phyloP scores from a whole-genome alignment of 495 filamentous ascomycete species.

The Aspergillus biplanus region DNA sequence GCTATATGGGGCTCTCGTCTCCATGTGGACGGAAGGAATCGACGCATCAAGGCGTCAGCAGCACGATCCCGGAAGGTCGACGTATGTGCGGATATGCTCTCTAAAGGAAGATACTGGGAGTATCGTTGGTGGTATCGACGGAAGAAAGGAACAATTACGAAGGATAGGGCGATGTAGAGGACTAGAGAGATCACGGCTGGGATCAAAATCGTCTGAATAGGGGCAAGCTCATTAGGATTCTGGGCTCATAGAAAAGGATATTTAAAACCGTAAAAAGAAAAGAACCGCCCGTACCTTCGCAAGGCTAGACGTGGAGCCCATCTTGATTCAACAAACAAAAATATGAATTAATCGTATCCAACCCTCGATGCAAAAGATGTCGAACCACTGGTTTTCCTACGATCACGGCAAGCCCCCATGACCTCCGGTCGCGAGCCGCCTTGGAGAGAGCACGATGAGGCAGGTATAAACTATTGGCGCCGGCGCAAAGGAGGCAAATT shows the following conservation, averaged over 20 bases:
- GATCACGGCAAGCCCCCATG: background rate
- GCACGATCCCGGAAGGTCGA: conserved; percentile 64
- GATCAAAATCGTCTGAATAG: conserved; percentile 70
- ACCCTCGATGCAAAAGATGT: background rate
- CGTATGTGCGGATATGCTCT: conserved; percentile 64
- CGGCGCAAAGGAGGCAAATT: no score
- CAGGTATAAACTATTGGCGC: no score
- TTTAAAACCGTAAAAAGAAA: background rate
- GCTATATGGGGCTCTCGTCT: conserved; percentile 45
- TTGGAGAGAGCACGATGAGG: no score
- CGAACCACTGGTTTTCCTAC: background rate
- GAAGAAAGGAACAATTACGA: conserved; percentile 74
- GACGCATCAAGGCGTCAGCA: conserved; percentile 55
- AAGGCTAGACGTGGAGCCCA: conserved; percentile 38
- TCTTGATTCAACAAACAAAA: conserved; percentile 17
- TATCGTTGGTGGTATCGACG: conserved; percentile 76
- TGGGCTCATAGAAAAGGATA: background rate
- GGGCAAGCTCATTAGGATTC: conserved; percentile 2
- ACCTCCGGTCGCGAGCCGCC: no score
- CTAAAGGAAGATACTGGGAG: conserved; percentile 67
- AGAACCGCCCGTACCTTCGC: conserved; percentile 32
- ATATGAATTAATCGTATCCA: background rate
- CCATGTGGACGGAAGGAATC: conserved; percentile 62
- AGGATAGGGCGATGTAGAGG: conserved; percentile 73
- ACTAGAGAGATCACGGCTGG: conserved; percentile 77